These are phyloP conservation scores for Centella asiatica DNA, from an alignment of 129 eudicot genomes.

Conservation along the genomic window DNA sequence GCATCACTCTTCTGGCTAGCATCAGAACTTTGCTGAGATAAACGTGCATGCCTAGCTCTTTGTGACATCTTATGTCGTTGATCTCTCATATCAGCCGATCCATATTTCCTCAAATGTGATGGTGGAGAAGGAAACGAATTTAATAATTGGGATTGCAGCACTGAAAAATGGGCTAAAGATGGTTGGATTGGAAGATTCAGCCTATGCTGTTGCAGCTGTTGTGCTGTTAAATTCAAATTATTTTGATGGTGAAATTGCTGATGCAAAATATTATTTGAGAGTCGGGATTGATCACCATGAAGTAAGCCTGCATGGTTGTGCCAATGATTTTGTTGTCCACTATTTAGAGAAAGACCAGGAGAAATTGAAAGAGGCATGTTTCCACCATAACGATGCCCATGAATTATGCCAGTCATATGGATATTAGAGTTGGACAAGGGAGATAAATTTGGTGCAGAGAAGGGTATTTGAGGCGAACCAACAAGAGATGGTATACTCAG, in stretches of 20 bases:
- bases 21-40: constrained; percentile 68
- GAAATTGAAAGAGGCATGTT: constrained; percentile 36
- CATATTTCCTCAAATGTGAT: constrained; percentile 50
- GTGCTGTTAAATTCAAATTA: constrained; percentile 46
- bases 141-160: constrained; percentile 52
- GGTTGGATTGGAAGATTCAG: constrained; percentile 51
- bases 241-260: constrained; percentile 55
- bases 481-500: constrained; percentile 29
- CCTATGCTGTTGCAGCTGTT: constrained; percentile 32
- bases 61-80: constrained; percentile 45
- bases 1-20: constrained; percentile 50
- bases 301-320: constrained; percentile 44
- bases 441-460: constrained; percentile 43
- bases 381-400: constrained; percentile 41
- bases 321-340: constrained; percentile 59
- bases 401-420: constrained; percentile 46
- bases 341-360: constrained; percentile 34
- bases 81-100: constrained; percentile 47
- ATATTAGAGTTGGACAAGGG: constrained; percentile 42
- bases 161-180: constrained; percentile 46
- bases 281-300: constrained; percentile 60
- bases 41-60: constrained; percentile 42
- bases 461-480: constrained; percentile 48
- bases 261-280: constrained; percentile 50
- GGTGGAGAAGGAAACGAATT: constrained; percentile 46